Evolutionary conservation across 345 rosid genomes (phyloP).

Genomic region (Leavenworthia alabamica): DNA sequence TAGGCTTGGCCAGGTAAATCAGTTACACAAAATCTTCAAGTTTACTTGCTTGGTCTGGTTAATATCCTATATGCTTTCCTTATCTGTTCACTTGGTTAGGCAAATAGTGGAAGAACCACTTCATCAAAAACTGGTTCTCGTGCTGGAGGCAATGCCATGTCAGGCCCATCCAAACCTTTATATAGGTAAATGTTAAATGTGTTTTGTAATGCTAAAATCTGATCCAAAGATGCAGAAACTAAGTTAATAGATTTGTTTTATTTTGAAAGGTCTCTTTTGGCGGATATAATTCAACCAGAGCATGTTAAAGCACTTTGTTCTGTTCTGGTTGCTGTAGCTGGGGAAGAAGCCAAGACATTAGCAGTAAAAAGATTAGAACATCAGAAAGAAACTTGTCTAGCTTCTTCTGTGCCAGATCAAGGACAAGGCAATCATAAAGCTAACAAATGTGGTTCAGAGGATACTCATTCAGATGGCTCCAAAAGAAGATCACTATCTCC

Average conservation of each 20-base stretch:
- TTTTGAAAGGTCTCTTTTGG: conserved; percentile 80
- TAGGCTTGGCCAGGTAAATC: conserved; percentile 61
- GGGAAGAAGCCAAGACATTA: conserved; percentile 57
- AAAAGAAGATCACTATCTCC: conserved; percentile 85
- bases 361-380: conserved; percentile 30
- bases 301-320: conserved; percentile 96
- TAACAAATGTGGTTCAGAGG: conserved; percentile 43
- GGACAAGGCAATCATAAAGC: conserved; percentile 48
- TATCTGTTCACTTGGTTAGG: conserved; percentile 27
- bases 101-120: conserved; percentile 33
- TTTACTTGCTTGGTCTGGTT: neutral
- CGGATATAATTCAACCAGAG: conserved; percentile 77
- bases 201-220: no score
- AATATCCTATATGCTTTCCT: conserved; percentile 2
- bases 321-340: conserved; percentile 64
- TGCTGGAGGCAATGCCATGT: conserved; percentile 33
- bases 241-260: conserved; percentile 14
- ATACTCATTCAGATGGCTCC: conserved; percentile 45
- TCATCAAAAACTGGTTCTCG: conserved; percentile 43
- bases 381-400: conserved; percentile 13
- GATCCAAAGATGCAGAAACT: conserved; percentile 16
- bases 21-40: neutral
- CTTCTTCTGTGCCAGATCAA: conserved; percentile 25
- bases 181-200: conserved; percentile 51
- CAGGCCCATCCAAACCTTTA: conserved; percentile 59